Percentiles rank a stretch among this genome's conserved stretches.
Conservation (phyloP, 345 rosid species). For the Melastoma malabathricum region DNA sequence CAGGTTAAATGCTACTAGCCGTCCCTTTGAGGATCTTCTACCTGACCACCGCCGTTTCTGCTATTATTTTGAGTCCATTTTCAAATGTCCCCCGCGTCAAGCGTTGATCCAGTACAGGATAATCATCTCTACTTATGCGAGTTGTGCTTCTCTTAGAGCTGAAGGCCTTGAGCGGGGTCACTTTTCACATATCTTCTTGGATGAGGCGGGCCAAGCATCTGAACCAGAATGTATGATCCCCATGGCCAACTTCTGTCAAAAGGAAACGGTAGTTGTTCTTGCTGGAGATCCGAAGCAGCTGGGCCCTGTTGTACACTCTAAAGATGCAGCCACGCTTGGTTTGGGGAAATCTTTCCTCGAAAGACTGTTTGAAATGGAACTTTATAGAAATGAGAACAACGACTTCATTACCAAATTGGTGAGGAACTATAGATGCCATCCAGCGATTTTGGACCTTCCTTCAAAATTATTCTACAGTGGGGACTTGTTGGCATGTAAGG, state of each 20-base stretch:
- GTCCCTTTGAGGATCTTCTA: conserved; percentile 32
- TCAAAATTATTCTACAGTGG: conserved; percentile 43
- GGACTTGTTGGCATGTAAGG: conserved; percentile 43
- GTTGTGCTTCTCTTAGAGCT: conserved; percentile 26
- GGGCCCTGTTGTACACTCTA: conserved; percentile 47
- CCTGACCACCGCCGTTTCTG: conserved; percentile 24
- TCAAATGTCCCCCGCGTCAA: conserved; percentile 32
- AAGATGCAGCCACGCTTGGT: conserved; percentile 29
- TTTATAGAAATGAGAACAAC: conserved; percentile 20
- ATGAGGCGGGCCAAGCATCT: conserved; percentile 70
- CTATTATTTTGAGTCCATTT: conserved; percentile 24
- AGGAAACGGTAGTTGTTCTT: conserved; percentile 40
- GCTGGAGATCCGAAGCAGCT: conserved; percentile 64
- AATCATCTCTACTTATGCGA: conserved; percentile 39
- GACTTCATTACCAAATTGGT: conserved; percentile 34
- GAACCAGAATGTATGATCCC: conserved; percentile 66
- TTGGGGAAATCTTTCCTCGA: conserved; percentile 39
- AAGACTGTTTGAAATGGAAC: conserved; percentile 42
- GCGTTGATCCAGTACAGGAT: conserved; percentile 31
- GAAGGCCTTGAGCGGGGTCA: conserved; percentile 27
- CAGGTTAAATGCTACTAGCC: conserved; percentile 42
- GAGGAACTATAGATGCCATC: conserved; percentile 45
- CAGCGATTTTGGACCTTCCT: conserved; percentile 43
- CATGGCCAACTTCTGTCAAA: conserved; percentile 22
- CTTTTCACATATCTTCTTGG: conserved; percentile 59